A percentile compares a stretch with the other conserved stretches of the same genome.
Conservation (phyloP, 2,329 filamentous ascomycete species). For the Aspergillus felis region DNA sequence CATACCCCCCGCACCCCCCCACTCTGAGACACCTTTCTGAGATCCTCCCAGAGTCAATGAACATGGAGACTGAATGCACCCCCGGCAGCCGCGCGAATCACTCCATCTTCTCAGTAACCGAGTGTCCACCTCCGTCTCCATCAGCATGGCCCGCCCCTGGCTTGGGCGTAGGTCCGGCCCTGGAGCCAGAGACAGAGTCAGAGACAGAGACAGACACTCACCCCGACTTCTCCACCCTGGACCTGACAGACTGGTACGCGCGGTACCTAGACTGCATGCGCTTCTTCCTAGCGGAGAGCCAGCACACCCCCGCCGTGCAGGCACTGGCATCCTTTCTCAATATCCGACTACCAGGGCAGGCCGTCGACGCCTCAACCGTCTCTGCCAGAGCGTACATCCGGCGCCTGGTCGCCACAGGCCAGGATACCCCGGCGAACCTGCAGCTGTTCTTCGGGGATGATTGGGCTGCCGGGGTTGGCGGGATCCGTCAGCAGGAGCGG, state of each 20-base stretch:
- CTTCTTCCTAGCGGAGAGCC: slow-evolving; percentile 85
- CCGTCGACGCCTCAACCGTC: slow-evolving; percentile 34
- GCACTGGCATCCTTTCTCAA: slow-evolving; percentile 87
- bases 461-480: slow-evolving; percentile 74
- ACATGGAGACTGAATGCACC: slow-evolving; percentile 26
- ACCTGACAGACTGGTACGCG: slow-evolving; percentile 84
- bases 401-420: slow-evolving; percentile 87
- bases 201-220: too few species aligned
- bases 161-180: slow-evolving; percentile 1
- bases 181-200: neutral
- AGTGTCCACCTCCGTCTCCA: neutral
- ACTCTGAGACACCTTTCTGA: slow-evolving; percentile 46
- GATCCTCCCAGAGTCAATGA: slow-evolving; percentile 21
- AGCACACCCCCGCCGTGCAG: slow-evolving; percentile 75
- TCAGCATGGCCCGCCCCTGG: slow-evolving; percentile 8
- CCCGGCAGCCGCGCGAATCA: slow-evolving; percentile 20
- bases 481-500: slow-evolving; percentile 80
- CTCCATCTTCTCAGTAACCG: slow-evolving; percentile 6
- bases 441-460: slow-evolving; percentile 91
- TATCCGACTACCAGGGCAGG: slow-evolving; percentile 71
- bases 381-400: slow-evolving; percentile 84
- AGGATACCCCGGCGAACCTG: slow-evolving; percentile 77
- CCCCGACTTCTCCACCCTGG: slow-evolving; percentile 43
- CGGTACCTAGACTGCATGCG: slow-evolving; percentile 80
- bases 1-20: neutral